phyloP scores from a whole-genome alignment of 768 basidiomycete genomes.

The Russula sp. region DNA sequence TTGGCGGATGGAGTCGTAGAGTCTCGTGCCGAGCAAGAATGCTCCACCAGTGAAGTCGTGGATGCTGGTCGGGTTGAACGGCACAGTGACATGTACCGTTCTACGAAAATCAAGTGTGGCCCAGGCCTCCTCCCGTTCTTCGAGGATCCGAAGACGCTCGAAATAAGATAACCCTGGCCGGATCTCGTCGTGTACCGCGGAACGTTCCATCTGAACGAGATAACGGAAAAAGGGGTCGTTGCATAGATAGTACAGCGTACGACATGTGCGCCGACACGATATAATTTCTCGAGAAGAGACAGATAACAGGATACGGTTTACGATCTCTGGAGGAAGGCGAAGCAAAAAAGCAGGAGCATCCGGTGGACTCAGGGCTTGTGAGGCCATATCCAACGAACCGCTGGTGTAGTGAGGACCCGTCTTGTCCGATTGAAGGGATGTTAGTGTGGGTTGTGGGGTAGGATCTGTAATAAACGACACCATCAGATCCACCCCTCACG shows the following conservation, averaged over 20 bases:
- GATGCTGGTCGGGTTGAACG: conserved; percentile 16
- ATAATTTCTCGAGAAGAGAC: conserved; percentile 4
- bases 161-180: neutral
- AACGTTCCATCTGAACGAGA: conserved; percentile 16
- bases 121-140: conserved; percentile 18
- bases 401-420: no score
- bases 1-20: neutral
- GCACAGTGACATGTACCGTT: conserved; percentile 3
- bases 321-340: conserved; percentile 11
- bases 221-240: conserved; percentile 7
- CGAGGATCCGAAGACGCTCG: conserved; percentile 10
- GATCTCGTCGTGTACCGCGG: conserved; percentile 9
- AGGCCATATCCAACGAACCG: no score
- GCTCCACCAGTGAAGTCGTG: conserved; percentile 22
- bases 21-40: conserved; percentile 19
- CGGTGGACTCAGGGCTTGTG: no score
- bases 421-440: no score
- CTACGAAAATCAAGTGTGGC: conserved; percentile 1
- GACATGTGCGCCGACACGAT: conserved; percentile 10
- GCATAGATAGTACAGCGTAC: neutral
- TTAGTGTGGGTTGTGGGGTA: no score
- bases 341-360: conserved; percentile 1
- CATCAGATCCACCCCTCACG: no score
- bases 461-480: no score
- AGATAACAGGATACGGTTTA: neutral